Conservation (phyloP, 352 stramenopile genomes). For the Globisporangium echinulatum region DNA sequence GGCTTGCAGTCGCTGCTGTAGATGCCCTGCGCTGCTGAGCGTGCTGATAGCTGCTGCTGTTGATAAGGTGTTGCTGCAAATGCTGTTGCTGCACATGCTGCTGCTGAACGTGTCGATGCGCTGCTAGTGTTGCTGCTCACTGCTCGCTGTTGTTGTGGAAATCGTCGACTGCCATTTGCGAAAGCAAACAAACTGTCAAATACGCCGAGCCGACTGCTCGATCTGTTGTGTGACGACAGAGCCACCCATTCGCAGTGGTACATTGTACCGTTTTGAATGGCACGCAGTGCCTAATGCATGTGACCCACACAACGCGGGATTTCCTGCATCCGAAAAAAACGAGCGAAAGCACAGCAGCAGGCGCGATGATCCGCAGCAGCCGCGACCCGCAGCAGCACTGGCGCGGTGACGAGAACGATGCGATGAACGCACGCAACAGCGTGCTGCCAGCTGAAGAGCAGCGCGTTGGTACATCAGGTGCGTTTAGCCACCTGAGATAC, state of each 20-base stretch:
- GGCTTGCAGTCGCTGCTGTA: not conserved
- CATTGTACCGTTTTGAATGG: no score
- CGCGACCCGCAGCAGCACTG: conserved; percentile 6
- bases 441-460: conserved; percentile 8
- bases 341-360: no score
- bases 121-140: no score
- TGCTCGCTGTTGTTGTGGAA: not conserved
- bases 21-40: not conserved
- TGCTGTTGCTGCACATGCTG: no score
- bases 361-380: not conserved
- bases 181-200: not conserved
- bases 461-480: conserved; percentile 11
- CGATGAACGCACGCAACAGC: conserved; percentile 2
- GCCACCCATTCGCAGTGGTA: not conserved
- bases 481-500: not conserved
- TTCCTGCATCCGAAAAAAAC: no score
- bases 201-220: not conserved
- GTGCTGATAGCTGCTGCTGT: not conserved
- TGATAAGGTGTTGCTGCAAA: no score
- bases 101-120: no score
- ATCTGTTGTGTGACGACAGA: not conserved
- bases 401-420: conserved; percentile 7
- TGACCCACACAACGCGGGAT: no score
- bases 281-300: no score
- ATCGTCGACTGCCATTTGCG: not conserved